Evolutionary conservation across 306 rosid genomes (phyloP).

Genomic region (Sicyos edulis): DNA sequence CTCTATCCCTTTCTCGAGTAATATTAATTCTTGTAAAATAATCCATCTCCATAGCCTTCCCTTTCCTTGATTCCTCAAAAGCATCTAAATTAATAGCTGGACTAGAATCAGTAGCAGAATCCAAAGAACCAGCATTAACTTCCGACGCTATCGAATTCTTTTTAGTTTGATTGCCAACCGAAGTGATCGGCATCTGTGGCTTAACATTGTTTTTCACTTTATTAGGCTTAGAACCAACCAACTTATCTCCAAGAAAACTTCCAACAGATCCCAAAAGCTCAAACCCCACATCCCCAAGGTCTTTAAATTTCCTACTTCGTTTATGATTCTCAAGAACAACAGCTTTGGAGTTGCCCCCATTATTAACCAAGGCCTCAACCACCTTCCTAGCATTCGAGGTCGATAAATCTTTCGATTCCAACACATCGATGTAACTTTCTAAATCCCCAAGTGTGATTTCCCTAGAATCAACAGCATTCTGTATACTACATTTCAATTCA

Average conservation of each 20-base stretch:
- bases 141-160: conserved; percentile 24
- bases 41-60: conserved; percentile 28
- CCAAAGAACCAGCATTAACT: conserved; percentile 28
- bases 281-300: conserved; percentile 45
- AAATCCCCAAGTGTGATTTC: conserved; percentile 51
- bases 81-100: conserved; percentile 26
- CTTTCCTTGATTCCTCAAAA: conserved; percentile 28
- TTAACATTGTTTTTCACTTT: conserved; percentile 42
- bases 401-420: conserved; percentile 37
- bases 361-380: conserved; percentile 34
- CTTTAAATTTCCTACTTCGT: conserved; percentile 49
- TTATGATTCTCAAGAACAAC: conserved; percentile 46
- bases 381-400: conserved; percentile 41
- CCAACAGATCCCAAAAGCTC: conserved; percentile 54
- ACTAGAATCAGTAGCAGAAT: conserved; percentile 32
- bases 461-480: conserved; percentile 49
- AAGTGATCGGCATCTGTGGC: conserved; percentile 31
- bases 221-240: conserved; percentile 34
- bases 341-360: conserved; percentile 37
- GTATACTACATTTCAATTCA: conserved; percentile 46
- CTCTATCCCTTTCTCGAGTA: conserved; percentile 26
- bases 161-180: conserved; percentile 33
- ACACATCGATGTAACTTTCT: conserved; percentile 43
- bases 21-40: conserved; percentile 29
- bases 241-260: conserved; percentile 49